Percentiles rank a stretch among this genome's conserved stretches.
These are phyloP conservation scores for Botrytis byssoidea DNA, from an alignment of 2,329 filamentous ascomycete genomes.

Conservation along the genomic window DNA sequence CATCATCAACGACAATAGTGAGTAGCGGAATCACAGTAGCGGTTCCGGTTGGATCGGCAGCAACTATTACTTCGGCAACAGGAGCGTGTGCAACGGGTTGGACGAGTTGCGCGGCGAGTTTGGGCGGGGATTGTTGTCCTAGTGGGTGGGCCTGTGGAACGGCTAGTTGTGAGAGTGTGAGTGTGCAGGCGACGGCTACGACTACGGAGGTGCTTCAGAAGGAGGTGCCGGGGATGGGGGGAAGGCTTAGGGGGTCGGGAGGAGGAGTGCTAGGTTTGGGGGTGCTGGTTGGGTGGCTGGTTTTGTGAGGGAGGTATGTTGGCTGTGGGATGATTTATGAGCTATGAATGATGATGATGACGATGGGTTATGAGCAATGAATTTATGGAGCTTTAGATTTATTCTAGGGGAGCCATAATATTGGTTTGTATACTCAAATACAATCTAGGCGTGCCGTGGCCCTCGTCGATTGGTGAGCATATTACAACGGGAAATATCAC, in stretches of 20 bases:
- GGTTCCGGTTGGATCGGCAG: conserved; percentile 54
- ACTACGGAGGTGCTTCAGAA: conserved; percentile 44
- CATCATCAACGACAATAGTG: conserved; percentile 62
- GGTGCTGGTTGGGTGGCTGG: background rate
- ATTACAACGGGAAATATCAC: too few species aligned
- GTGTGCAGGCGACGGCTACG: conserved; percentile 55
- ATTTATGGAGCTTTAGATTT: background rate
- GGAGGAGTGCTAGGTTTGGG: background rate
- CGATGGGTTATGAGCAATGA: background rate
- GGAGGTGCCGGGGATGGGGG: conserved; percentile 27
- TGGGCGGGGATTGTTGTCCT: conserved; percentile 81
- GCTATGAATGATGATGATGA: background rate
- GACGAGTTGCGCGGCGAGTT: conserved; percentile 66
- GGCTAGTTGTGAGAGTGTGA: conserved; percentile 64
- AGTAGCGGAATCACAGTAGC: conserved; percentile 69
- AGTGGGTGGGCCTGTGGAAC: conserved; percentile 70
- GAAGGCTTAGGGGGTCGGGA: background rate
- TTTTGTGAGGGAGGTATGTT: background rate
- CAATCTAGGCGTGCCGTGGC: background rate
- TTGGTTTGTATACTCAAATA: background rate
- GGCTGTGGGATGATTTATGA: background rate
- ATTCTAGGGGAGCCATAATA: too few species aligned
- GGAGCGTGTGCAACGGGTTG: conserved; percentile 73
- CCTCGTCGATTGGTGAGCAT: too few species aligned
- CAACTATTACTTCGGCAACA: conserved; percentile 42